Evolutionary conservation across 2,329 filamentous ascomycete species (phyloP).

Genomic region (Metarhizium humberi): DNA sequence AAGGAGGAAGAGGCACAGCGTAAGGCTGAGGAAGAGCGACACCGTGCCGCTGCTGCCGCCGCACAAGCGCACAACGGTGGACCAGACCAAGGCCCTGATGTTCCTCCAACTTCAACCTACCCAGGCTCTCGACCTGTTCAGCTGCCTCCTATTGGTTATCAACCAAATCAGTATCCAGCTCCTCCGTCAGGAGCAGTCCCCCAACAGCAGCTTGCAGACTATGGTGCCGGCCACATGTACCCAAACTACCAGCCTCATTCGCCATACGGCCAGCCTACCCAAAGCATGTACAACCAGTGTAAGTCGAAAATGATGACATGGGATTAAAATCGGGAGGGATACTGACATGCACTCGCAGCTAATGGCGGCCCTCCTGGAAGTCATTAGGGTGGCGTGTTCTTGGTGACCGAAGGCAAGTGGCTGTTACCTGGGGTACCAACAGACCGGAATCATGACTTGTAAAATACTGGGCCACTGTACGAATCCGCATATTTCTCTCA

Average conservation of each 20-base stretch:
- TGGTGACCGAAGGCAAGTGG: slow-evolving; percentile 1
- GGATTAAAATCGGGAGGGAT: not conserved
- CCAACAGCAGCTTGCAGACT: slow-evolving; percentile 46
- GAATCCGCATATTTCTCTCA: not conserved
- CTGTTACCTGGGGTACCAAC: not conserved
- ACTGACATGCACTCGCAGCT: slow-evolving; percentile 16
- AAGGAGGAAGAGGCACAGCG: slow-evolving; percentile 93
- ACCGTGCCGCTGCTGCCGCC: slow-evolving; percentile 29
- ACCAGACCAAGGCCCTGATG: slow-evolving; percentile 32
- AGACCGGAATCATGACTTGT: slow-evolving; percentile 1
- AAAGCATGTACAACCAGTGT: slow-evolving; percentile 53
- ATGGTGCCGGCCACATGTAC: slow-evolving; percentile 45
- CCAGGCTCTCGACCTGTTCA: slow-evolving; percentile 51
- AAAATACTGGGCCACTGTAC: slow-evolving; percentile 3
- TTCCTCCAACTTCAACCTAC: slow-evolving; percentile 42
- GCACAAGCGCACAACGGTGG: slow-evolving; percentile 36
- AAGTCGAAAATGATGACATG: slow-evolving; percentile 18
- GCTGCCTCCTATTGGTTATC: slow-evolving; percentile 68
- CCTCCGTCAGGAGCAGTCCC: slow-evolving; percentile 44
- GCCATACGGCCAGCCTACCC: slow-evolving; percentile 46
- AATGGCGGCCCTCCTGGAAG: slow-evolving; percentile 25
- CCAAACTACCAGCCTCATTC: slow-evolving; percentile 49
- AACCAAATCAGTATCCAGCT: slow-evolving; percentile 57
- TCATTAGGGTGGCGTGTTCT: slow-evolving; percentile 14
- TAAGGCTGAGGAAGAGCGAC: slow-evolving; percentile 85